phyloP scores from a whole-genome alignment of 2,329 filamentous ascomycete species.

The Fusarium sp. region DNA sequence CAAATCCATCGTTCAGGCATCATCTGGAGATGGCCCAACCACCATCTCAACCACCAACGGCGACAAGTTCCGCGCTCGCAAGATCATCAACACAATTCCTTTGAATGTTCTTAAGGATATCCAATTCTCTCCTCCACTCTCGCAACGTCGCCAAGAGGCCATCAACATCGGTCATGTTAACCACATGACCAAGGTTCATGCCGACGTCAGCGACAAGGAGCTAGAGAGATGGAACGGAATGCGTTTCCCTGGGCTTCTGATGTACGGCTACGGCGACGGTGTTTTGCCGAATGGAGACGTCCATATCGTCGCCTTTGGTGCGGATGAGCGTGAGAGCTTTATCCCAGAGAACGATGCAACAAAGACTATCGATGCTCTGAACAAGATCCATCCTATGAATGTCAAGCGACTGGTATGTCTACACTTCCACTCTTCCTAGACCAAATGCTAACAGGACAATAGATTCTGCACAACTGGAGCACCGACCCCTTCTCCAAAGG shows the following conservation, averaged over 20 bases:
- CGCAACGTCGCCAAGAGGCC: constrained; percentile 2
- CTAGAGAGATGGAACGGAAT: constrained; percentile 32
- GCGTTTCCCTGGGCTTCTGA: constrained; percentile 23
- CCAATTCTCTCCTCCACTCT: constrained; percentile 5
- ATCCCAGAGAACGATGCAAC: constrained; percentile 19
- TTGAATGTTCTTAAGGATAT: constrained; percentile 19
- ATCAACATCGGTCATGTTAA: constrained; percentile 24
- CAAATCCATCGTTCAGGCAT: constrained; percentile 13
- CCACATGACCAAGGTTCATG: constrained; percentile 40
- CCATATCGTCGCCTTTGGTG: constrained; percentile 20
- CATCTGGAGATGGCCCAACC: not conserved
- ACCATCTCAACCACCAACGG: not conserved
- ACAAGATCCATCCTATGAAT: constrained; percentile 28
- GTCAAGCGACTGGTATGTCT: constrained; percentile 15
- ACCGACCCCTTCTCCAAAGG: constrained; percentile 41
- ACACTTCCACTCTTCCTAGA: too few relatives aligned
- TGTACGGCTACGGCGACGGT: constrained; percentile 30
- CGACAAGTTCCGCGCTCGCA: constrained; percentile 27
- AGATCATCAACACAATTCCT: constrained; percentile 37
- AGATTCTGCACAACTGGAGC: constrained; percentile 41
- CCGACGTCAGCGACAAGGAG: constrained; percentile 26
- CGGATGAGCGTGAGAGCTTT: constrained; percentile 15
- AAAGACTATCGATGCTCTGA: constrained; percentile 16
- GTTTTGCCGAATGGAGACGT: constrained; percentile 18
- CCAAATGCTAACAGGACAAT: not conserved